phyloP scores from a whole-genome alignment of 2,329 filamentous ascomycete species.

The Coleophoma cylindrospora region DNA sequence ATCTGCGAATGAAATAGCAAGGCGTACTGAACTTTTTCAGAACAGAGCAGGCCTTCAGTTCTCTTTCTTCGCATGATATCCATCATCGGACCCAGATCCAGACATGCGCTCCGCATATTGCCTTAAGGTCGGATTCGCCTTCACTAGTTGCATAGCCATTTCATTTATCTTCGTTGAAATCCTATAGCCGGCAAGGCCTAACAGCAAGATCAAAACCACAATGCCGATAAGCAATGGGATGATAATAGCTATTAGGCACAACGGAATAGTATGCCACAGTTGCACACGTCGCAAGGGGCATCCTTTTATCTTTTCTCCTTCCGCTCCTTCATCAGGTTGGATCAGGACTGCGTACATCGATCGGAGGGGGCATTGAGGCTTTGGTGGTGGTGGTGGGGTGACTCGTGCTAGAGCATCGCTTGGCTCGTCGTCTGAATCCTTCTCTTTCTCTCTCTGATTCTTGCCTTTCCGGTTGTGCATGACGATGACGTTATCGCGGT shows the following conservation, averaged over 20 bases:
- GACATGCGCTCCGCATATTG: neutral
- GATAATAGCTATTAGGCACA: constrained; percentile 20
- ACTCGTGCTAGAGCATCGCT: constrained; percentile 9
- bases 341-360: constrained; percentile 19
- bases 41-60: neutral
- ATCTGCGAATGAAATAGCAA: no score
- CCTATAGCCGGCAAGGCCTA: constrained; percentile 19
- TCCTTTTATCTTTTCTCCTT: constrained; percentile 5
- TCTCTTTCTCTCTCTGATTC: constrained; percentile 14
- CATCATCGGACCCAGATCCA: neutral
- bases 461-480: constrained; percentile 13
- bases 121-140: constrained; percentile 6
- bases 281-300: constrained; percentile 21
- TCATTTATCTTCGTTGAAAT: constrained; percentile 13
- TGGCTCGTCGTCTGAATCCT: constrained; percentile 17
- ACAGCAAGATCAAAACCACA: constrained; percentile 17
- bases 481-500: constrained; percentile 15
- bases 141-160: constrained; percentile 8
- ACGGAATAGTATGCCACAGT: constrained; percentile 22
- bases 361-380: constrained; percentile 19
- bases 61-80: neutral
- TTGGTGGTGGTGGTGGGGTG: constrained; percentile 5
- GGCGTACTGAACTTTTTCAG: no score
- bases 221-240: constrained; percentile 15
- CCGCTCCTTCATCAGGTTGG: constrained; percentile 9